A percentile compares a stretch with the other conserved stretches of the same genome.
These are phyloP conservation scores for Diaporthe ampelina DNA, from an alignment of 2,329 filamentous ascomycete species.

Conservation along the genomic window DNA sequence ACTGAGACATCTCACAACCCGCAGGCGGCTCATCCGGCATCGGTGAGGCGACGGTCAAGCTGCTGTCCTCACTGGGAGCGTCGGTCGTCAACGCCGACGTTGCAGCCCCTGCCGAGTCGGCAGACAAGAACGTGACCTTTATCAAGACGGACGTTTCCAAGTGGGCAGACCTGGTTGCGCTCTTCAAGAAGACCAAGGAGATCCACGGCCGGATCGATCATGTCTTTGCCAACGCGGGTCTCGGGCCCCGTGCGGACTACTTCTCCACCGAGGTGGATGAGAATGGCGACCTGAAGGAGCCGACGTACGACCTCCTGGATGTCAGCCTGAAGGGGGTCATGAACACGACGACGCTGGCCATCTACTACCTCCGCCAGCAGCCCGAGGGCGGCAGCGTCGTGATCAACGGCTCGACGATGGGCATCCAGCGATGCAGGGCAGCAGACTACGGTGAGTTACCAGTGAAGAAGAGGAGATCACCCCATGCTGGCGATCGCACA, in stretches of 20 bases:
- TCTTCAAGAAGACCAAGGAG: constrained; percentile 65
- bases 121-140: constrained; percentile 53
- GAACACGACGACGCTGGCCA: constrained; percentile 63
- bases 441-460: constrained; percentile 62
- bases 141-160: constrained; percentile 61
- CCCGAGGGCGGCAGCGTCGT: constrained; percentile 65
- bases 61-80: constrained; percentile 66
- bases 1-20: neutral
- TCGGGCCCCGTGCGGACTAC: constrained; percentile 62
- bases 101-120: constrained; percentile 53
- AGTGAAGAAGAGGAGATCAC: accelerated
- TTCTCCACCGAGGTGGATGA: constrained; percentile 61
- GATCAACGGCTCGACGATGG: constrained; percentile 64
- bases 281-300: constrained; percentile 63
- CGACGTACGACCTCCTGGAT: constrained; percentile 58
- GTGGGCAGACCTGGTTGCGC: constrained; percentile 63
- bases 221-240: constrained; percentile 78
- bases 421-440: constrained; percentile 63
- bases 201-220: constrained; percentile 83
- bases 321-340: constrained; percentile 64
- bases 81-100: constrained; percentile 69
- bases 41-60: constrained; percentile 67
- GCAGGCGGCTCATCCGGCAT: constrained; percentile 72
- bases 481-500: constrained; percentile 19
- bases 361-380: constrained; percentile 65